Evolutionary conservation across 2,329 filamentous ascomycete genomes (phyloP).

Genomic region (Penicillium aurantiogriseum): DNA sequence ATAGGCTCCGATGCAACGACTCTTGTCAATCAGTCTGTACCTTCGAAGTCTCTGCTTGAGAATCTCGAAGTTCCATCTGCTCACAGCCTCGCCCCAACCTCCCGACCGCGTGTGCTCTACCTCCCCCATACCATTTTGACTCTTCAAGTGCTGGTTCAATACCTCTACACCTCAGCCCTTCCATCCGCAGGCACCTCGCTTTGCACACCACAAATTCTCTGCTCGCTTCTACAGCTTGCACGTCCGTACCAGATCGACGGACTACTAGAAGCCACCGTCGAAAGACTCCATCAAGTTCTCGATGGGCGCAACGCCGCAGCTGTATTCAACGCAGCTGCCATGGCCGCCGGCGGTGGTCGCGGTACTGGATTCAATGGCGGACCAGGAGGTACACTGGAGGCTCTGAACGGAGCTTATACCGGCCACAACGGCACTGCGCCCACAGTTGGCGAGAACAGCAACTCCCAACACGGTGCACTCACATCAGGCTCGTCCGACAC

Average conservation of each 20-base stretch:
- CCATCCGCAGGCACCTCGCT: conserved; percentile 72
- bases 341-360: conserved; percentile 91
- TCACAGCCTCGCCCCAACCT: conserved; percentile 54
- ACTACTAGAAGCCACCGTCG: conserved; percentile 85
- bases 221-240: conserved; percentile 88
- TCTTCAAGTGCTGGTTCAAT: conserved; percentile 85
- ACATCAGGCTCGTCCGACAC: conserved; percentile 43
- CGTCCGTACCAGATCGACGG: conserved; percentile 92
- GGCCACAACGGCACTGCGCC: conserved; percentile 24
- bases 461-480: conserved; percentile 29
- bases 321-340: conserved; percentile 96
- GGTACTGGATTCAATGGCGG: conserved; percentile 69
- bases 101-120: conserved; percentile 81
- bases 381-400: conserved; percentile 46
- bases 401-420: conserved; percentile 38
- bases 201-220: conserved; percentile 92
- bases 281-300: conserved; percentile 81
- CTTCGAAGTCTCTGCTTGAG: conserved; percentile 36
- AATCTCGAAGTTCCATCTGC: conserved; percentile 55
- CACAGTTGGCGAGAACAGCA: conserved; percentile 21
- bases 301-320: conserved; percentile 93
- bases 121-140: conserved; percentile 90
- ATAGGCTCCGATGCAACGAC: conserved; percentile 45
- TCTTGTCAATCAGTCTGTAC: conserved; percentile 34
- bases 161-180: conserved; percentile 86